phyloP scores from a whole-genome alignment of 345 rosid genomes.

The Citrus medica region DNA sequence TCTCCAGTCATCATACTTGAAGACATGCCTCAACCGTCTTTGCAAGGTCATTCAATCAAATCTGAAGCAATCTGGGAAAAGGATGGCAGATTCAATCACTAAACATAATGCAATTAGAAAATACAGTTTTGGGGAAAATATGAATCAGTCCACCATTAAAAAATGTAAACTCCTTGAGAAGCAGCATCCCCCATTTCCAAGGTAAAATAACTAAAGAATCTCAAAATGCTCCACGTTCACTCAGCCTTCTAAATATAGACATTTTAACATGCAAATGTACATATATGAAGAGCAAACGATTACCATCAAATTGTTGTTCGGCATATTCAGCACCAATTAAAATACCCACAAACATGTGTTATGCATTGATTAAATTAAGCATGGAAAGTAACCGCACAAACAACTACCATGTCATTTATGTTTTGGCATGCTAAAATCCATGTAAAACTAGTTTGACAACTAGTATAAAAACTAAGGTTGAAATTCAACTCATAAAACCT shows the following conservation, averaged over 20 bases:
- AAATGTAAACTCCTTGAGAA: neutral
- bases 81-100: neutral
- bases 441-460: neutral
- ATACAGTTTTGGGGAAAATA: neutral
- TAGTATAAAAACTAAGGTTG: neutral
- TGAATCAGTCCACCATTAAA: neutral
- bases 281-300: neutral
- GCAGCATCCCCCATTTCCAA: neutral
- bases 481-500: neutral
- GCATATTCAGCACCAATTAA: neutral
- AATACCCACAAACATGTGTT: neutral
- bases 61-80: constrained; percentile 25
- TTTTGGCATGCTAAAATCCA: neutral
- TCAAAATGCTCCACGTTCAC: neutral
- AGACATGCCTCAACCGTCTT: constrained; percentile 34
- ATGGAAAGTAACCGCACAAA: neutral
- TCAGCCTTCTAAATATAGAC: neutral
- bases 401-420: neutral
- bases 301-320: neutral
- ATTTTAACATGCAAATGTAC: neutral
- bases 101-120: neutral
- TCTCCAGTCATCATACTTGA: constrained; percentile 54
- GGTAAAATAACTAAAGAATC: neutral
- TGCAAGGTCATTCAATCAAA: constrained; percentile 49
- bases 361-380: neutral